Evolutionary conservation across 352 stramenopile species (phyloP).

Genomic region (Phytophthora constricta): DNA sequence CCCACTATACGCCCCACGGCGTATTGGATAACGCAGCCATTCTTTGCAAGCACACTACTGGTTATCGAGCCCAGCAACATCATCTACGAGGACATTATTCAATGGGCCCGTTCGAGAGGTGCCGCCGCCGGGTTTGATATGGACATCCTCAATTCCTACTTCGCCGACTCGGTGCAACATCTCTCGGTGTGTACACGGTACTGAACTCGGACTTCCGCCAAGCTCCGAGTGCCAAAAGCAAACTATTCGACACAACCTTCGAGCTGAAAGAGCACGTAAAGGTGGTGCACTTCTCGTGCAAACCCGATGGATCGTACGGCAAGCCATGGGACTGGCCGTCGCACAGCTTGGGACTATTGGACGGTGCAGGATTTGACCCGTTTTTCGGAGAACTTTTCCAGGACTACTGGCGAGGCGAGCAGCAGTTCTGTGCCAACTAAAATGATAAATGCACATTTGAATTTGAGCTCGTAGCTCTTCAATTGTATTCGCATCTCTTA

Average conservation of each 20-base stretch:
- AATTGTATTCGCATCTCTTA: background rate
- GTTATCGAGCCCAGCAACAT: constrained; percentile 35
- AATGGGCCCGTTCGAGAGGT: constrained; percentile 19
- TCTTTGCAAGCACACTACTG: constrained; percentile 39
- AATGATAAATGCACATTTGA: no score
- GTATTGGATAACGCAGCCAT: constrained; percentile 40
- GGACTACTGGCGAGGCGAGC: constrained; percentile 30
- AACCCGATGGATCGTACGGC: constrained; percentile 17
- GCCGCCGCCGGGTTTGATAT: constrained; percentile 33
- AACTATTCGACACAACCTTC: constrained; percentile 13
- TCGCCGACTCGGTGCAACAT: constrained; percentile 17
- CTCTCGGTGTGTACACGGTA: constrained; percentile 36
- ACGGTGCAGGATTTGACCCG: constrained; percentile 2
- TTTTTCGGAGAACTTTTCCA: constrained; percentile 28
- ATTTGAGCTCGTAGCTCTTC: background rate
- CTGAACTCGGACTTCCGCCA: constrained; percentile 43
- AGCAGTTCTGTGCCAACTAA: constrained; percentile 13
- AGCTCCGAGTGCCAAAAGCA: constrained; percentile 4
- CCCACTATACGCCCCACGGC: constrained; percentile 35
- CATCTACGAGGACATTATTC: constrained; percentile 26
- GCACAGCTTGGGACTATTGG: constrained; percentile 2
- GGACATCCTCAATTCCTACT: constrained; percentile 43
- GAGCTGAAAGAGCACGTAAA: constrained; percentile 14
- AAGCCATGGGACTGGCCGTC: constrained; percentile 21
- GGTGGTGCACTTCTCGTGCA: constrained; percentile 23